These are phyloP conservation scores for Astrocystis sublimbata DNA, from an alignment of 495 filamentous ascomycete species.

Conservation along the genomic window DNA sequence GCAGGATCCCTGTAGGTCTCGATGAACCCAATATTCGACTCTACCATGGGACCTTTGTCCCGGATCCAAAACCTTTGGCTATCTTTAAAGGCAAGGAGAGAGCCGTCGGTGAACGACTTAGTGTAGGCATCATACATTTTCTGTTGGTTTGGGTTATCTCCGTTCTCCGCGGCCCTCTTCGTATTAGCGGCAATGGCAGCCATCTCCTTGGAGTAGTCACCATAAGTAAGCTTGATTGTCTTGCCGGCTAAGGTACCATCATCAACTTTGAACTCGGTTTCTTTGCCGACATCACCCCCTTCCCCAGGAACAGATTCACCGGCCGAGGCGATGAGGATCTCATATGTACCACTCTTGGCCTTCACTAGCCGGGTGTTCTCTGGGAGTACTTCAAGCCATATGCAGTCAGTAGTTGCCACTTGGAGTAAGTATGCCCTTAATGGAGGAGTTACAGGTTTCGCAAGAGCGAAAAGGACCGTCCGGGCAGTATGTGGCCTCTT, in stretches of 20 bases:
- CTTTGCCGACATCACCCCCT: conserved; percentile 69
- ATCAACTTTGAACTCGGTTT: conserved; percentile 64
- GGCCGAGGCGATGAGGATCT: conserved; percentile 83
- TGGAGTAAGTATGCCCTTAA: too few relatives aligned
- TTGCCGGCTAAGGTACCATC: conserved; percentile 66
- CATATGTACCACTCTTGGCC: conserved; percentile 66
- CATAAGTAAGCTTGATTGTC: conserved; percentile 70
- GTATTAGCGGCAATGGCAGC: conserved; percentile 69
- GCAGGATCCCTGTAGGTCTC: conserved; percentile 96
- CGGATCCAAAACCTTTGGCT: conserved; percentile 89
- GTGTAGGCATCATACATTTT: conserved; percentile 82
- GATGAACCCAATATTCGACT: conserved; percentile 91
- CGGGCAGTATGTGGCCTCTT: too few relatives aligned
- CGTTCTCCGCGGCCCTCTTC: conserved; percentile 70
- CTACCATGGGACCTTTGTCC: conserved; percentile 85
- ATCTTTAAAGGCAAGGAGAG: conserved; percentile 85
- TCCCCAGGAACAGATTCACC: conserved; percentile 45
- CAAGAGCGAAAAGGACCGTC: too few relatives aligned
- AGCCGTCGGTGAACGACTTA: conserved; percentile 81
- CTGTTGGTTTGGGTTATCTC: conserved; percentile 82
- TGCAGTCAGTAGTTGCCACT: too few relatives aligned
- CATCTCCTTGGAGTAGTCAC: conserved; percentile 82
- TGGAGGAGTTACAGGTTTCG: too few relatives aligned
- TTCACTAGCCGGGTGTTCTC: conserved; percentile 91
- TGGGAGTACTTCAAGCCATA: too few relatives aligned